Conservation (phyloP, 495 filamentous ascomycete species). For the Penicillium turbatum region DNA sequence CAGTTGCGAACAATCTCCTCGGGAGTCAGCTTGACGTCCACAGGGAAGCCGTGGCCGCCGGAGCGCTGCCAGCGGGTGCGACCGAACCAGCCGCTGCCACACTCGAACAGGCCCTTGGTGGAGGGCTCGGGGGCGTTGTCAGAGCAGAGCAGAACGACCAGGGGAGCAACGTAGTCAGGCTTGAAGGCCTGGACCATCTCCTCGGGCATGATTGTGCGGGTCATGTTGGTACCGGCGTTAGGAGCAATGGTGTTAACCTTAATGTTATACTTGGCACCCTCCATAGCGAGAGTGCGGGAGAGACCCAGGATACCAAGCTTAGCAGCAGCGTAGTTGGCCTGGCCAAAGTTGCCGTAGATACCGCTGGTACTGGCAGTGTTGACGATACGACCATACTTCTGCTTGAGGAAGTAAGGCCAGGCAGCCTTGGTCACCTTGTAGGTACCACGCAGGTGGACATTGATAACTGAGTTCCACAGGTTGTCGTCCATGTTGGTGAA, state of each 20-base stretch:
- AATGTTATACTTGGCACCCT: constrained; percentile 98
- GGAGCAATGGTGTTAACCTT: constrained; percentile 97
- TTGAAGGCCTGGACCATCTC: constrained; percentile 99
- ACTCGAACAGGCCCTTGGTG: constrained; percentile 92
- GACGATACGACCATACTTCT: constrained; percentile 95
- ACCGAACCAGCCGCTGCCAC: constrained; percentile 91
- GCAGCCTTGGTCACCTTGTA: constrained; percentile 97
- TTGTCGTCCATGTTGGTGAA: constrained; percentile 97
- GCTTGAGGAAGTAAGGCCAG: constrained; percentile 97
- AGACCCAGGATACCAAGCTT: constrained; percentile 96
- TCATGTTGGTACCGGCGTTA: constrained; percentile 96
- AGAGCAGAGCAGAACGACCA: constrained; percentile 83
- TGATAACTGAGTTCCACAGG: constrained; percentile 87
- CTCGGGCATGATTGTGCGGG: constrained; percentile 88
- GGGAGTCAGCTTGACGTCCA: constrained; percentile 81
- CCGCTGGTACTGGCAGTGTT: constrained; percentile 96
- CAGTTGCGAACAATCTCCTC: constrained; percentile 78
- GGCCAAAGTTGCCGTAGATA: constrained; percentile 98
- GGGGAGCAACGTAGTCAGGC: constrained; percentile 94
- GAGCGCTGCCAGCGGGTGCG: constrained; percentile 92
- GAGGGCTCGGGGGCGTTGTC: constrained; percentile 80
- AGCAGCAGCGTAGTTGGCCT: constrained; percentile 95
- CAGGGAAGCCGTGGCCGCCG: constrained; percentile 87
- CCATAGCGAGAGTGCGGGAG: constrained; percentile 85
- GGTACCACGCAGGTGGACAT: constrained; percentile 89